Evolutionary conservation across 108 stramenopile species (phyloP).

Genomic region (Nitzschia sp.): DNA sequence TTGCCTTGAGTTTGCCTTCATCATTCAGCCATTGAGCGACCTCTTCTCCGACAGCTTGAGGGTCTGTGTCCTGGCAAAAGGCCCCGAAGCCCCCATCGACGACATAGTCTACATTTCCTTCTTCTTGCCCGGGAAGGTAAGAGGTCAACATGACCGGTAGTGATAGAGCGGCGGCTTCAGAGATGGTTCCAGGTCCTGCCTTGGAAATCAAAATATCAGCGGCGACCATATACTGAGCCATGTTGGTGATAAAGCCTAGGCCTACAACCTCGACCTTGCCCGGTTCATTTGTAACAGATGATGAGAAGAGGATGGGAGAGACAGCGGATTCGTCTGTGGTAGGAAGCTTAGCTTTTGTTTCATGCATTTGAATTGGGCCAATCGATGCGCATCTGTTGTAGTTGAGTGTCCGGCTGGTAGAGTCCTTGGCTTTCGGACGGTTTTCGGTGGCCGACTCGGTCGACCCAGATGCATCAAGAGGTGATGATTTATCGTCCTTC

Average conservation of each 20-base stretch:
- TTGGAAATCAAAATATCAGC: constrained; percentile 92
- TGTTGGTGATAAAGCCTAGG: constrained; percentile 91
- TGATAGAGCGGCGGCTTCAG: constrained; percentile 93
- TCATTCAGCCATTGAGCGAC: constrained; percentile 69
- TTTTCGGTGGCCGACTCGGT: neutral
- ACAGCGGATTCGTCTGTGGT: neutral
- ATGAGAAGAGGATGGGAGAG: neutral
- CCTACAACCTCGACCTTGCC: constrained; percentile 69
- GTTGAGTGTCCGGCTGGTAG: no score
- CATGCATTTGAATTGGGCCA: constrained; percentile 7
- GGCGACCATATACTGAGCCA: constrained; percentile 98
- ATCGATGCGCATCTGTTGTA: neutral
- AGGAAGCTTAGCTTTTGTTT: neutral
- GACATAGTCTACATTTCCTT: constrained; percentile 89
- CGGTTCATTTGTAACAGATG: constrained; percentile 18
- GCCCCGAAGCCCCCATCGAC: constrained; percentile 78
- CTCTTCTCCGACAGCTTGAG: constrained; percentile 72
- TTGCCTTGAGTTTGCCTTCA: constrained; percentile 47
- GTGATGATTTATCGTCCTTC: constrained; percentile 12
- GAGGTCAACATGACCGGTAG: constrained; percentile 93
- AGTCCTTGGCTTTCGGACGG: neutral
- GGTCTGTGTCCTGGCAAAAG: constrained; percentile 70
- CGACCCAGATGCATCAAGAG: neutral
- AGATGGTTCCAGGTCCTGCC: constrained; percentile 98
- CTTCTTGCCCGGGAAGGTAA: constrained; percentile 88